Conservation (phyloP, 148 eudicot genomes). For the Rhododendron mucronatum region DNA sequence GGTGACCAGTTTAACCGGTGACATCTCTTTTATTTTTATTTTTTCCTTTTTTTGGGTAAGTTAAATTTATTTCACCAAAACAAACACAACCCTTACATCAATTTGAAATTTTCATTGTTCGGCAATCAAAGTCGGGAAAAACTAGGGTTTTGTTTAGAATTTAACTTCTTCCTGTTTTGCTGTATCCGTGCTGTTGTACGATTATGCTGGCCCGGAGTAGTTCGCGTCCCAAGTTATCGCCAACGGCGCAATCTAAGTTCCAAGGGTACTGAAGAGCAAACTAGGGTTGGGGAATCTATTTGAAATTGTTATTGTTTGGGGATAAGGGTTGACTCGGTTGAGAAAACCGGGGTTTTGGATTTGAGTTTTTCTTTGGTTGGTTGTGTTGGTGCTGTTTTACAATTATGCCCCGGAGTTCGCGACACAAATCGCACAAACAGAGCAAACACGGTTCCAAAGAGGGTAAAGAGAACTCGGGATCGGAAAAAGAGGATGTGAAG, state of each 20-base stretch:
- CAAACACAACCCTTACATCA: not conserved
- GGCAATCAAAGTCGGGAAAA: not conserved
- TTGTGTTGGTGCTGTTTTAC: not conserved
- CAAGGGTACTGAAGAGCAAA: not conserved
- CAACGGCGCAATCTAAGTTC: not conserved
- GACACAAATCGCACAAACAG: constrained; percentile 73
- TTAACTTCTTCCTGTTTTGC: not conserved
- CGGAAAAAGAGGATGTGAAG: constrained; percentile 57
- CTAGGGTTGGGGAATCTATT: not conserved
- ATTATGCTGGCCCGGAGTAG: not conserved
- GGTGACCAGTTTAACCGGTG: not conserved
- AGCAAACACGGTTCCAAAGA: constrained; percentile 73
- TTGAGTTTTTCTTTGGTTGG: not conserved
- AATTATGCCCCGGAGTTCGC: constrained; percentile 85
- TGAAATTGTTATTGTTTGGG: not conserved
- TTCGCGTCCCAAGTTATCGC: not conserved
- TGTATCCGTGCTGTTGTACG: not conserved
- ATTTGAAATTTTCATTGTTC: not conserved
- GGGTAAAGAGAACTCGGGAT: constrained; percentile 59
- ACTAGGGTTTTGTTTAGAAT: not conserved
- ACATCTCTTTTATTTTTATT: not conserved
- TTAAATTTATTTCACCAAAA: no score
- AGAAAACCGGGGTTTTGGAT: constrained; percentile 8
- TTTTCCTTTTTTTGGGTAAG: not conserved
- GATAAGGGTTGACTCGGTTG: not conserved